A percentile compares a stretch with the other conserved stretches of the same genome.
Evolutionary conservation across 352 stramenopile genomes (phyloP).

Genomic region (Phytophthora sp.): DNA sequence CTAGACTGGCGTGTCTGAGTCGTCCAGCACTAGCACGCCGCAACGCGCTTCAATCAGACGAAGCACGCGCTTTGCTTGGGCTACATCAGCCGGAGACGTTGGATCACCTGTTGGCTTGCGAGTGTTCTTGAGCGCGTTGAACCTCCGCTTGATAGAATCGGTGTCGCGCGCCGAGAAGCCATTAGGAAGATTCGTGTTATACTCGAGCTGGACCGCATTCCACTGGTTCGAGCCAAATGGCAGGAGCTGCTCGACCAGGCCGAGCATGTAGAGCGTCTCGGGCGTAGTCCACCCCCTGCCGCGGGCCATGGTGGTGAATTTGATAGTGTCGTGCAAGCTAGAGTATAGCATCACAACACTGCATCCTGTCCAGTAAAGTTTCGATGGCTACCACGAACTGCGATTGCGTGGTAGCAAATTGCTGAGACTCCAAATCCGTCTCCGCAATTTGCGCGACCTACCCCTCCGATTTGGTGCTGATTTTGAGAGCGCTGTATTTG

Average conservation of each 20-base stretch:
- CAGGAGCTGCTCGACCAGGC: constrained; percentile 1
- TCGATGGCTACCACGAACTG: background rate
- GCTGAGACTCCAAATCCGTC: background rate
- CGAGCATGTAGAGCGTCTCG: constrained; percentile 12
- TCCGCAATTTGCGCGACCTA: background rate
- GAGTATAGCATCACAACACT: background rate
- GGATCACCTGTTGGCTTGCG: constrained; percentile 6
- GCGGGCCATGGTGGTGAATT: background rate
- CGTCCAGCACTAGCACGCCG: background rate
- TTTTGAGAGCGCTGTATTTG: background rate
- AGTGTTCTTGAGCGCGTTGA: constrained; percentile 5
- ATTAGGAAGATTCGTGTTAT: background rate
- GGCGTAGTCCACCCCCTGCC: background rate
- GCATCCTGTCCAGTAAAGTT: background rate
- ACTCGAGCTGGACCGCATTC: constrained; percentile 3
- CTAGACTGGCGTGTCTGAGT: background rate
- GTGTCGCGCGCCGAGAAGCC: background rate
- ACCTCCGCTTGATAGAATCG: background rate
- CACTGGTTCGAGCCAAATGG: constrained; percentile 9
- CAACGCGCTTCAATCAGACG: background rate
- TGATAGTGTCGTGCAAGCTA: background rate
- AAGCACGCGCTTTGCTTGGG: background rate
- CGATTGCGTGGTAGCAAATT: background rate
- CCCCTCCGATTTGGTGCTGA: background rate
- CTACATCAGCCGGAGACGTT: background rate